Conservation (phyloP, 1,284 basidiomycete species). For the Ustilago loliicola region DNA sequence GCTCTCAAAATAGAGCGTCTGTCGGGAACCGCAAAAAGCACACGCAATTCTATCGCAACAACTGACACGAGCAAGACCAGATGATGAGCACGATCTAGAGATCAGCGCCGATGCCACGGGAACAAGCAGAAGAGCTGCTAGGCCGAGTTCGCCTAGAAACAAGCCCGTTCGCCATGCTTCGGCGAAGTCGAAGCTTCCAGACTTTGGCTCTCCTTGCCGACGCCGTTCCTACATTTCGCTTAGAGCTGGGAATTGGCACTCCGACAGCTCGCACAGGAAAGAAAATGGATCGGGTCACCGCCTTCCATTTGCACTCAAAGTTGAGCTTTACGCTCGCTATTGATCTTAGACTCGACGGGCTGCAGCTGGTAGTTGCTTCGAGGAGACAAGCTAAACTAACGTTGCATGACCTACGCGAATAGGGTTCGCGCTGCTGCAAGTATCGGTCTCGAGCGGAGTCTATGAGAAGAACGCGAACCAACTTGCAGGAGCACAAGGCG, state of each 20-base stretch:
- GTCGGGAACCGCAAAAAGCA: neutral
- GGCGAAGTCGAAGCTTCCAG: slow-evolving; percentile 2
- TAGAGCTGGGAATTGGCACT: neutral
- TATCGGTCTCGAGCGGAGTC: neutral
- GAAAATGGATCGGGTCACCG: too few species aligned
- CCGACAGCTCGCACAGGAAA: slow-evolving; percentile 1
- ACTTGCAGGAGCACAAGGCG: neutral
- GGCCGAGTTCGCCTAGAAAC: neutral
- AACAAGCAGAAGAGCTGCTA: neutral
- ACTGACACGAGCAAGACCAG: neutral
- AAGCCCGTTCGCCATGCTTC: neutral
- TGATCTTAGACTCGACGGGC: too few species aligned
- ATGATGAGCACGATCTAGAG: neutral
- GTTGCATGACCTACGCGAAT: neutral
- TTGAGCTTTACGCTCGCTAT: too few species aligned
- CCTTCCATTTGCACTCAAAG: too few species aligned
- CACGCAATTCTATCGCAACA: neutral
- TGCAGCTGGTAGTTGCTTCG: too few species aligned
- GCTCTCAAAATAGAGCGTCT: neutral
- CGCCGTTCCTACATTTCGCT: slow-evolving; percentile 12
- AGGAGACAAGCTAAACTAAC: too few species aligned
- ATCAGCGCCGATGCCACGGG: neutral
- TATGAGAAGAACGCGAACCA: slow-evolving; percentile 1
- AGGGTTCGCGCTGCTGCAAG: neutral
- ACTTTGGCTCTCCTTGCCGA: neutral